A percentile compares a stretch with the other conserved stretches of the same genome.
Evolutionary conservation across 495 filamentous ascomycete genomes (phyloP).

Genomic region (Immersiella caudata): DNA sequence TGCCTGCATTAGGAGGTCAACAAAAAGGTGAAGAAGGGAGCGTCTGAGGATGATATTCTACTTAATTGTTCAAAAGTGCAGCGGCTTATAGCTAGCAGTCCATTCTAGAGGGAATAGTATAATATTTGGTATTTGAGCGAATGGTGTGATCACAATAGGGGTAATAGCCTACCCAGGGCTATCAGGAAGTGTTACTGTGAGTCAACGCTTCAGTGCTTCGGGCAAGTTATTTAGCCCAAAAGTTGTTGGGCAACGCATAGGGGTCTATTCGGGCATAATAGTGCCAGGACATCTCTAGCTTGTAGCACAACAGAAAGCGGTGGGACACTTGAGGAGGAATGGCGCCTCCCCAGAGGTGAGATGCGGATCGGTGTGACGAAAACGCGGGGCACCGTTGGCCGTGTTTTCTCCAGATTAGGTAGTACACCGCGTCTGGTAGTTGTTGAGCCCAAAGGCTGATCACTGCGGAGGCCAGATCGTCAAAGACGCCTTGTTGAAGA

Average conservation of each 20-base stretch:
- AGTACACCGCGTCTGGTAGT: not conserved
- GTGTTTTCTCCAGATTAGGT: not conserved
- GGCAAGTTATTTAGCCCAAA: no score
- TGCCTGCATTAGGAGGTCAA: conserved; percentile 8
- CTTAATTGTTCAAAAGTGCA: not conserved
- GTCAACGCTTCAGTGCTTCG: no score
- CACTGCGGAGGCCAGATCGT: not conserved
- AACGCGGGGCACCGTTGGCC: not conserved
- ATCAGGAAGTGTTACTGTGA: no score
- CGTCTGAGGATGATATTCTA: not conserved
- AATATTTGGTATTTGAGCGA: not conserved
- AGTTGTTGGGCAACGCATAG: no score
- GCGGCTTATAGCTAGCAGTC: not conserved
- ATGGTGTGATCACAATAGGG: no score
- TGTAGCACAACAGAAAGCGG: not conserved
- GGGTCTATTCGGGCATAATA: not conserved
- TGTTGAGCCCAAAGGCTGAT: not conserved
- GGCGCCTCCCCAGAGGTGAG: not conserved
- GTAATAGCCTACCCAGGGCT: no score
- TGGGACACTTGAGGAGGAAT: not conserved
- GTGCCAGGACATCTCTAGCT: not conserved
- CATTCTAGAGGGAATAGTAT: not conserved
- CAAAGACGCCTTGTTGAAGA: not conserved
- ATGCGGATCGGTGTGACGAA: not conserved
- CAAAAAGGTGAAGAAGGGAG: not conserved